phyloP scores from a whole-genome alignment of 495 filamentous ascomycete genomes.

The Trichoderma reesei region DNA sequence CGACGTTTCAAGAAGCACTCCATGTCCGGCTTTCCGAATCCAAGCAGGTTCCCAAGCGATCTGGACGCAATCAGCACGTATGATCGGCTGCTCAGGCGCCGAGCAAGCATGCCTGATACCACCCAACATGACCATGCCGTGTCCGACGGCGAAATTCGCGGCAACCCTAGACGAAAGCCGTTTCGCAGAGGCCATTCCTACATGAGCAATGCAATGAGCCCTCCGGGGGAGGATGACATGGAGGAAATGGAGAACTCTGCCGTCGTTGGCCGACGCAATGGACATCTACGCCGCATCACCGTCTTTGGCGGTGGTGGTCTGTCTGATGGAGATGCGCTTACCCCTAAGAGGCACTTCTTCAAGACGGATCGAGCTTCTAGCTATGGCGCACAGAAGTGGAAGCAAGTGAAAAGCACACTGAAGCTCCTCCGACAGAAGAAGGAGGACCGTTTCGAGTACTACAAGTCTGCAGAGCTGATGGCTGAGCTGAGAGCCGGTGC shows the following conservation, averaged over 20 bases:
- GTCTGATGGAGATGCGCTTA: conserved; percentile 42
- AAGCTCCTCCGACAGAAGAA: conserved; percentile 75
- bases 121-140: conserved; percentile 60
- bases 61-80: not conserved
- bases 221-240: conserved; percentile 17
- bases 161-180: conserved; percentile 50
- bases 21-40: conserved; percentile 22
- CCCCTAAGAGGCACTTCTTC: conserved; percentile 41
- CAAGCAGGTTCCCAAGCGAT: not conserved
- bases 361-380: conserved; percentile 48
- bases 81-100: conserved; percentile 45
- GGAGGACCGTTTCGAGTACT: conserved; percentile 79
- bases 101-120: conserved; percentile 60
- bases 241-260: conserved; percentile 33
- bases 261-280: conserved; percentile 49
- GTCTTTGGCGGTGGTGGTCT: conserved; percentile 49
- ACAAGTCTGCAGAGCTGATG: conserved; percentile 92
- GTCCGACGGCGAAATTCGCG: conserved; percentile 84
- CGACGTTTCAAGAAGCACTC: conserved; percentile 37
- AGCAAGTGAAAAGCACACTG: conserved; percentile 72
- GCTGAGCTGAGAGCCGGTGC: conserved; percentile 87
- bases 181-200: conserved; percentile 45
- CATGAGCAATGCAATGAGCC: conserved; percentile 33
- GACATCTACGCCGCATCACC: conserved; percentile 66
- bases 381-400: conserved; percentile 77